These are phyloP conservation scores for Lumnitzera littorea DNA, from an alignment of 345 rosid species.

Conservation along the genomic window DNA sequence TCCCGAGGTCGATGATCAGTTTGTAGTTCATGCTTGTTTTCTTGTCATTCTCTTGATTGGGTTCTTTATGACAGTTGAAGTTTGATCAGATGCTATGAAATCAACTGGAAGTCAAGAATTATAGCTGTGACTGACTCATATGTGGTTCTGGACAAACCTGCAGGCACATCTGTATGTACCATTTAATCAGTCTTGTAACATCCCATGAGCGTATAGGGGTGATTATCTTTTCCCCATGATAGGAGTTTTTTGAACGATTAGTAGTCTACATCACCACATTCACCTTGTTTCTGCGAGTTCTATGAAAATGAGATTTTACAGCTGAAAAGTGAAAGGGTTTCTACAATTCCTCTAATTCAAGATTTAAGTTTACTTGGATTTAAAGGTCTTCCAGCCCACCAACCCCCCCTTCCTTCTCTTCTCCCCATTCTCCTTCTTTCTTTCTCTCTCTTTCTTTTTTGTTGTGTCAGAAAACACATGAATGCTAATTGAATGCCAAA, in stretches of 20 bases:
- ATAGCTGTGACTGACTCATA: conserved; percentile 61
- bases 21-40: not conserved
- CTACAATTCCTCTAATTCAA: not conserved
- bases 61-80: not conserved
- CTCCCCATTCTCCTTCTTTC: not conserved
- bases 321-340: conserved; percentile 2
- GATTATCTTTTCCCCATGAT: too few species aligned
- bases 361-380: not conserved
- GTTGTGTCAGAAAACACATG: too few species aligned
- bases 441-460: not conserved
- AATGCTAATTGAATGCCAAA: too few species aligned
- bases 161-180: conserved; percentile 74
- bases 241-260: not conserved
- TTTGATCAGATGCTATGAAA: conserved; percentile 68
- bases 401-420: too few species aligned
- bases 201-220: not conserved
- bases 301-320: not conserved
- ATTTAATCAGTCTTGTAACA: not conserved
- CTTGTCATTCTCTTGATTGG: not conserved
- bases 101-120: conserved; percentile 82
- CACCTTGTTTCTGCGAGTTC: not conserved
- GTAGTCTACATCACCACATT: not conserved
- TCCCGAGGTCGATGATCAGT: conserved; percentile 50
- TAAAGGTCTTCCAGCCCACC: not conserved
- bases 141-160: conserved; percentile 93